Evolutionary conservation across 1,284 basidiomycete species (phyloP).

Genomic region (Leucoagaricus sp.): DNA sequence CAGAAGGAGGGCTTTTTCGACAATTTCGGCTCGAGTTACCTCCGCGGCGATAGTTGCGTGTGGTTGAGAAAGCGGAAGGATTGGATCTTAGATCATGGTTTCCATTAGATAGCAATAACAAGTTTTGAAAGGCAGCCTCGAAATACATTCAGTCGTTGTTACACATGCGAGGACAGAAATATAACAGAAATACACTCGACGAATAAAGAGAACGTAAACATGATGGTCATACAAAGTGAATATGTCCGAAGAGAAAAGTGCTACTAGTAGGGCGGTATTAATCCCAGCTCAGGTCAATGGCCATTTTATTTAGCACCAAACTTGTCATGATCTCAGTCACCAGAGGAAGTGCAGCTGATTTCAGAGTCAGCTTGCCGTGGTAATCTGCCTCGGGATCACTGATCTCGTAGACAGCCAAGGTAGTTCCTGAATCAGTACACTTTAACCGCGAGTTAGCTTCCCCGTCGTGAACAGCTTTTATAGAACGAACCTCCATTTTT

Average conservation of each 20-base stretch:
- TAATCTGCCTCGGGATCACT: constrained; percentile 56
- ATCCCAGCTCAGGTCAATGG: constrained; percentile 54
- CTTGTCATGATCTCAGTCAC: constrained; percentile 76
- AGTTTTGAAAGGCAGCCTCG: background rate
- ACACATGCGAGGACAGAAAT: constrained; percentile 4
- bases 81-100: background rate
- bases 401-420: constrained; percentile 65
- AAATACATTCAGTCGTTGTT: constrained; percentile 8
- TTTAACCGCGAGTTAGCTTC: constrained; percentile 24
- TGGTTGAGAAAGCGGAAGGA: background rate
- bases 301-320: constrained; percentile 68
- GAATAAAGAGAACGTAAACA: background rate
- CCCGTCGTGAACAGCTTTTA: background rate
- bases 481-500: constrained; percentile 60
- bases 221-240: background rate
- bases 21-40: too few species aligned
- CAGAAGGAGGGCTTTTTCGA: too few species aligned
- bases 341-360: constrained; percentile 52
- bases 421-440: constrained; percentile 58
- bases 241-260: background rate
- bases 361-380: constrained; percentile 59
- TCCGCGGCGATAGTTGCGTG: constrained; percentile 9
- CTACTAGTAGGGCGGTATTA: background rate
- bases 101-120: background rate
- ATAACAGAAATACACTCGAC: constrained; percentile 1